These are phyloP conservation scores for Eucalyptus microcorys DNA, from an alignment of 345 rosid genomes.

Conservation along the genomic window DNA sequence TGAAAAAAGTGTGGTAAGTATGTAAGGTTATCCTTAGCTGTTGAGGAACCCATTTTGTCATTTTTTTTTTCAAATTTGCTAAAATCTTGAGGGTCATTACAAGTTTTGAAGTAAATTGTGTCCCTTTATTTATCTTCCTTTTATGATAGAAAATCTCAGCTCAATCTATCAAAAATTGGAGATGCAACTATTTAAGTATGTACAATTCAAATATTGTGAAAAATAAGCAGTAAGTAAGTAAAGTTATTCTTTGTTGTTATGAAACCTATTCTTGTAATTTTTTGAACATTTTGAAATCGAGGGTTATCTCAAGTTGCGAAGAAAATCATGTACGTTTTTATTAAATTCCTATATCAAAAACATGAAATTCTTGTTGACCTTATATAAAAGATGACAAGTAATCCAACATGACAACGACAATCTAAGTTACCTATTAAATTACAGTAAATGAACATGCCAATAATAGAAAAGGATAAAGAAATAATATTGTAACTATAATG, in stretches of 20 bases:
- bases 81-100: not conserved
- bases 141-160: not conserved
- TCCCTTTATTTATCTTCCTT: not conserved
- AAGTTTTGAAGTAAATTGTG: not conserved
- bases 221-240: not conserved
- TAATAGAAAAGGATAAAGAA: not conserved
- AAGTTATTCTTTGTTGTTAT: not conserved
- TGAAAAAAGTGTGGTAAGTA: not conserved
- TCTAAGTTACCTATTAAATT: not conserved
- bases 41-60: not conserved
- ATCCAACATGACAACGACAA: not conserved
- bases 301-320: not conserved
- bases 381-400: not conserved
- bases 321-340: not conserved
- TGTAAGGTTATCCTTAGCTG: not conserved
- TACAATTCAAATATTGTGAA: not conserved
- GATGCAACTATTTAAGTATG: accelerated
- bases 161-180: not conserved
- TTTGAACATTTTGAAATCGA: not conserved
- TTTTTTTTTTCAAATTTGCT: not conserved
- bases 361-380: not conserved
- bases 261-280: not conserved
- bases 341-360: not conserved
- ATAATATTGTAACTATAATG: not conserved
- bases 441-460: not conserved